These are phyloP conservation scores for Vitis cinerea DNA, from an alignment of 164 flowering plant genomes.

Conservation along the genomic window DNA sequence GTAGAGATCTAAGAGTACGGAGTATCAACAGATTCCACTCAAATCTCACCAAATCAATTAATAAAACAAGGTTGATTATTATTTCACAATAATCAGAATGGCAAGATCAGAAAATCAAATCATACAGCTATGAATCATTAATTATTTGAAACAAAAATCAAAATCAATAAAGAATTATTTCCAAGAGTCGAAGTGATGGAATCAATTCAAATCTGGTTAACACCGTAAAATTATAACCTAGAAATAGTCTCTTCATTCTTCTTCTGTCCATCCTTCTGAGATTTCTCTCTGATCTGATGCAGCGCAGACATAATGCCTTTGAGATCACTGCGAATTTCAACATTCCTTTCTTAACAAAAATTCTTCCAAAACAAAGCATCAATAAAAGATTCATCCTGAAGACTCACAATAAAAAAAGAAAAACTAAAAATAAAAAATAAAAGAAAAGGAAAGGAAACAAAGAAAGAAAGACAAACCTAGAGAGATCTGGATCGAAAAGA, in stretches of 20 bases:
- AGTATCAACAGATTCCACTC: too few species aligned
- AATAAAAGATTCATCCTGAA: background rate
- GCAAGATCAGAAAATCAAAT: too few species aligned
- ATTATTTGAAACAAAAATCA: too few species aligned
- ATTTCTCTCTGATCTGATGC: constrained; percentile 76
- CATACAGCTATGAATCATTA: too few species aligned
- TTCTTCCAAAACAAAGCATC: constrained; percentile 1
- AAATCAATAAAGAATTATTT: too few species aligned
- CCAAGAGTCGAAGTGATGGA: too few species aligned
- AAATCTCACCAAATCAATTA: too few species aligned
- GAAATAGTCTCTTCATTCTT: constrained; percentile 86
- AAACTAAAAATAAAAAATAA: too few species aligned
- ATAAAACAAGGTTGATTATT: too few species aligned
- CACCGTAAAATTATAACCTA: constrained; percentile 35
- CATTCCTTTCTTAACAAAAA: constrained; percentile 2
- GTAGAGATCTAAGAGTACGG: too few species aligned
- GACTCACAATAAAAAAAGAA: background rate
- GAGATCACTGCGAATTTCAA: constrained; percentile 59
- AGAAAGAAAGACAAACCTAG: constrained; percentile 34
- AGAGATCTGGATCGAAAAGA: constrained; percentile 59
- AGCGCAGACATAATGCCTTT: constrained; percentile 80
- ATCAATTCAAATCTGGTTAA: background rate
- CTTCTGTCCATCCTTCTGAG: constrained; percentile 82
- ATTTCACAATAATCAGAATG: too few species aligned
- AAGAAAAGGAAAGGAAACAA: background rate